Percentiles rank a stretch among this genome's conserved stretches.
These are phyloP conservation scores for Amphicarpaea edgeworthii DNA, from an alignment of 306 rosid genomes.

Conservation along the genomic window DNA sequence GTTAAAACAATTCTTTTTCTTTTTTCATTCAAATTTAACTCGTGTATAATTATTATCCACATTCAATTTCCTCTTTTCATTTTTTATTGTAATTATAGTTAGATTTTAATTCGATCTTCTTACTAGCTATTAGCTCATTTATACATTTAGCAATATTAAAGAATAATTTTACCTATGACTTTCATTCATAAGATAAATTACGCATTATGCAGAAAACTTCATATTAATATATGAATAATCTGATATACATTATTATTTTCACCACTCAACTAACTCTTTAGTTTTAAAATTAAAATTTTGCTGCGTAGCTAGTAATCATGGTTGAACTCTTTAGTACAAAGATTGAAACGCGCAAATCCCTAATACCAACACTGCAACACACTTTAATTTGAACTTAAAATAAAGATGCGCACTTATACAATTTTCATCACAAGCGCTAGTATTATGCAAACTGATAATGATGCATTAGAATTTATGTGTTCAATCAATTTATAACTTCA, in stretches of 20 bases:
- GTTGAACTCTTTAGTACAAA: no score
- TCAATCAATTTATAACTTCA: neutral
- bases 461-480: neutral
- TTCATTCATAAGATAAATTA: no score
- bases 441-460: no score
- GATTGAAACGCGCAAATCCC: no score
- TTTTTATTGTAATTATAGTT: no score
- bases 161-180: neutral
- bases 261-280: neutral
- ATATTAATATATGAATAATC: neutral
- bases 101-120: no score
- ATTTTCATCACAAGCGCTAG: neutral
- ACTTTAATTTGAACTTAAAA: conserved; percentile 3
- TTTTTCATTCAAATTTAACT: no score
- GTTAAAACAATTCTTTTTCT: no score
- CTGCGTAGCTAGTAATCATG: neutral
- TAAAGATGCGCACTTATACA: neutral
- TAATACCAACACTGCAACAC: neutral
- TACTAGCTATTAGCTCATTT: neutral
- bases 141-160: neutral
- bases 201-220: neutral
- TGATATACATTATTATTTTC: neutral
- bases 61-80: no score
- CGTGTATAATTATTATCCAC: no score
- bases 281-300: neutral